Evolutionary conservation across 331 rosid genomes (phyloP).

Genomic region (Malus hybrid): DNA sequence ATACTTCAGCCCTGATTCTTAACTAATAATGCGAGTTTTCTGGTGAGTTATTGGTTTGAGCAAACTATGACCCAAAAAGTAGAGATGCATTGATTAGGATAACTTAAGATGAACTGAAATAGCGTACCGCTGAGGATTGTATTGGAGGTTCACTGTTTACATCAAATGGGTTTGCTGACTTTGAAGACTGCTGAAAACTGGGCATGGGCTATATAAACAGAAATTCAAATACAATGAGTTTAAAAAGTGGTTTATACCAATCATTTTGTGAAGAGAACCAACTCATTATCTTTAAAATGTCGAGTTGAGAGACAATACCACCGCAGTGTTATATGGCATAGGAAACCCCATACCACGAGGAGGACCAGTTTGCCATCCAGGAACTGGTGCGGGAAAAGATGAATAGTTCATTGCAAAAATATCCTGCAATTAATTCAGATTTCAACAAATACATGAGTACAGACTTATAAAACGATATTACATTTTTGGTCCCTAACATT

Average conservation of each 20-base stretch:
- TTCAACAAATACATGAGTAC: not conserved
- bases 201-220: constrained; percentile 48
- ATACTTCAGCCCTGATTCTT: not conserved
- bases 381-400: constrained; percentile 51
- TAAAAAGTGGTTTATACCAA: constrained; percentile 6
- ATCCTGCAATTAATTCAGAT: constrained; percentile 51
- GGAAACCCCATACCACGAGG: constrained; percentile 59
- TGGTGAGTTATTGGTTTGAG: not conserved
- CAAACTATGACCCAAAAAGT: not conserved
- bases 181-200: constrained; percentile 47
- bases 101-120: constrained; percentile 19
- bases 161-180: constrained; percentile 79
- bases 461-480: not conserved
- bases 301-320: constrained; percentile 42
- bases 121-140: constrained; percentile 57
- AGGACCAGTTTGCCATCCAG: constrained; percentile 73
- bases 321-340: constrained; percentile 47
- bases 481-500: not conserved
- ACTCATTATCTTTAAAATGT: constrained; percentile 14
- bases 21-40: not conserved
- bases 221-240: constrained; percentile 13
- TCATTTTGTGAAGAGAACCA: constrained; percentile 14
- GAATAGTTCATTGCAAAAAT: constrained; percentile 55
- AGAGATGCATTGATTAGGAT: constrained; percentile 7
- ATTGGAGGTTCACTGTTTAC: constrained; percentile 42